Conservation (phyloP, 306 rosid genomes). For the barrel medic (Medicago truncatula) region DNA sequence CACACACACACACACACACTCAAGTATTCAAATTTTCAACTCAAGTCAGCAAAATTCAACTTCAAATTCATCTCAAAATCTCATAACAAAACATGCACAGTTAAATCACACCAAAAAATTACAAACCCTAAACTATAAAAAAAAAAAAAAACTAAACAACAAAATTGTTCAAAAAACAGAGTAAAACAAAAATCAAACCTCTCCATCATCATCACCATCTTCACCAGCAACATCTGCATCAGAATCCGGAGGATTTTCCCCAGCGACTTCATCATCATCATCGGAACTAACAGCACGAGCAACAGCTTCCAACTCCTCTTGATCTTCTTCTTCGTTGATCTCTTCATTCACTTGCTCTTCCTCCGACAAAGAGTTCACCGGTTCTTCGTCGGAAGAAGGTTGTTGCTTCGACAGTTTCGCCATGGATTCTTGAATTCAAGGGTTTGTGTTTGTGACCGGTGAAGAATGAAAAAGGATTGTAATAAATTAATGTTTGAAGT, state of each 20-base stretch:
- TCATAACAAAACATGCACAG: background rate
- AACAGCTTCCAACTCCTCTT: slow-evolving; percentile 94
- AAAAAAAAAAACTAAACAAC: background rate
- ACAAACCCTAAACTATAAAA: slow-evolving; percentile 42
- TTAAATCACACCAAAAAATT: background rate
- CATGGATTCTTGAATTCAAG: slow-evolving; percentile 57
- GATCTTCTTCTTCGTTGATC: slow-evolving; percentile 82
- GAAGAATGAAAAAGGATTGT: slow-evolving; percentile 6
- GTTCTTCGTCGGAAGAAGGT: slow-evolving; percentile 75
- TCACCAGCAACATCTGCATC: slow-evolving; percentile 43
- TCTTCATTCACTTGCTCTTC: slow-evolving; percentile 65
- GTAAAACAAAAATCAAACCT: slow-evolving; percentile 44
- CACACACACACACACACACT: background rate
- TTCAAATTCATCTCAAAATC: background rate
- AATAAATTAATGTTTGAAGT: slow-evolving; percentile 20
- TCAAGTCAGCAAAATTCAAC: slow-evolving; percentile 37
- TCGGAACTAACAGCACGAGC: slow-evolving; percentile 89
- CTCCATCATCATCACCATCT: slow-evolving; percentile 69
- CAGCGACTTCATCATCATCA: slow-evolving; percentile 66
- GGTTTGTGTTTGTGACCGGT: slow-evolving; percentile 41
- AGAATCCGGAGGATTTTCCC: slow-evolving; percentile 39
- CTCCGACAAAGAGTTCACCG: background rate
- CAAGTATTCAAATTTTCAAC: background rate
- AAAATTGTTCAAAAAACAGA: background rate
- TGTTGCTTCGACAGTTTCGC: slow-evolving; percentile 68